Conservation (phyloP, 306 rosid genomes). For the Dalbergia cochinchinensis region DNA sequence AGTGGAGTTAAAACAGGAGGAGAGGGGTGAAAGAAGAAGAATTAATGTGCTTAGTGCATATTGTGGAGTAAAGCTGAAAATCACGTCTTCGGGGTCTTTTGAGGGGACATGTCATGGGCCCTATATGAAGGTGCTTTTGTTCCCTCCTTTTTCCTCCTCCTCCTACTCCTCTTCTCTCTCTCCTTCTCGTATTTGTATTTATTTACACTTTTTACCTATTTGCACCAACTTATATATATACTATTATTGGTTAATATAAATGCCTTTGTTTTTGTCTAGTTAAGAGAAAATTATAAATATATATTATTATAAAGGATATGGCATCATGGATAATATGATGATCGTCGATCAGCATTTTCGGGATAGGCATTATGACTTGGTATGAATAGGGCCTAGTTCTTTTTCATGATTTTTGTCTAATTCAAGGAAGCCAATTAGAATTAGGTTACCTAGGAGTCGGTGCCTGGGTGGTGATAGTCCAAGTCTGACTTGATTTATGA, state of each 20-base stretch:
- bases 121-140: slow-evolving; percentile 65
- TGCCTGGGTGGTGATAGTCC: slow-evolving; percentile 55
- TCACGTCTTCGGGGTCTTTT: slow-evolving; percentile 76
- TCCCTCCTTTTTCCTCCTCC: slow-evolving; percentile 47
- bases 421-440: slow-evolving; percentile 38
- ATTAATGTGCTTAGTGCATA: slow-evolving; percentile 60
- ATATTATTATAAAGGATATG: neutral
- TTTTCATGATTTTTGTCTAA: slow-evolving; percentile 23
- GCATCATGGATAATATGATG: slow-evolving; percentile 43
- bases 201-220: slow-evolving; percentile 35
- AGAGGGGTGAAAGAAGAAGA: neutral
- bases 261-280: neutral
- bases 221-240: slow-evolving; percentile 45
- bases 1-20: neutral
- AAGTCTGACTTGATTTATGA: slow-evolving; percentile 39
- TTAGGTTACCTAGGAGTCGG: slow-evolving; percentile 46
- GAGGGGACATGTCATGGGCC: slow-evolving; percentile 88
- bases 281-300: neutral
- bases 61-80: slow-evolving; percentile 73
- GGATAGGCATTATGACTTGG: slow-evolving; percentile 36
- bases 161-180: slow-evolving; percentile 6
- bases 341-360: slow-evolving; percentile 47
- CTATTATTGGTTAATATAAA: neutral
- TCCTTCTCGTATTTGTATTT: slow-evolving; percentile 39
- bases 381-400: slow-evolving; percentile 15